Evolutionary conservation across 345 rosid species (phyloP), one percentile per base, ranked within the genome.

Genomic region (Zanthoxylum bungeanum): DNA sequence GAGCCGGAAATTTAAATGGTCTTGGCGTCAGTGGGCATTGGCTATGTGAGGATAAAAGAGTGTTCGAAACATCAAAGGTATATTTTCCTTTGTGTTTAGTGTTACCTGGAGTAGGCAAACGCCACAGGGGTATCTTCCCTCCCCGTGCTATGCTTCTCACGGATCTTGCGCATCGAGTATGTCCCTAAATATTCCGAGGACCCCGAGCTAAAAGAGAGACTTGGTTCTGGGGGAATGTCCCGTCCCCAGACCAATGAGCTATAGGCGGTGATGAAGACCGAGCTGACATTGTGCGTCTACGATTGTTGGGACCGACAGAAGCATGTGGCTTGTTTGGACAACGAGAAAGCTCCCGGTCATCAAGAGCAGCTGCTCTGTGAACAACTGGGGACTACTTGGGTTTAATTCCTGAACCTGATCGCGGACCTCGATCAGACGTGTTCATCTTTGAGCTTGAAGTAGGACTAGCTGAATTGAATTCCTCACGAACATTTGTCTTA

Each of bases 311-410:
- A 73, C 90, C 99, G 56, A 83, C 75, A 68, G 88, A 64, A 42
- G 86, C 74, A 73, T 87, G 85, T 69, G 93, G 88, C 83, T 93
- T 88, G 84, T 78, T 92, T 68, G 86, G 75, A 80, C 96, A 88
- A 64, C 84, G 87, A 80, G 99, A 82, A 76, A 91, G 77, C 74
- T 92, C 98, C 97, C 93, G 91, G 46, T 92, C 94, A 84, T 78
- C 83, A 19, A 90, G 74, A 76, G 87, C 85, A 25, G 88, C 79
- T 58, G 85, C 78, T 77, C 88, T 88, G 57, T 84, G 87, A 77
- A 85, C 79, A 67, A 84, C 84, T 64, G 89, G 91, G 42, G 91
- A 83, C 77, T 87, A 78, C 82, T 92, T 95, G 16, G 93, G 84
- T 25, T 82, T 80, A 64, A 75, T 75, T 57, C 86, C 91, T 9